These are phyloP conservation scores for Cenchrus americanus DNA, from an alignment of 176 grass and related monocot genomes.

Conservation along the genomic window DNA sequence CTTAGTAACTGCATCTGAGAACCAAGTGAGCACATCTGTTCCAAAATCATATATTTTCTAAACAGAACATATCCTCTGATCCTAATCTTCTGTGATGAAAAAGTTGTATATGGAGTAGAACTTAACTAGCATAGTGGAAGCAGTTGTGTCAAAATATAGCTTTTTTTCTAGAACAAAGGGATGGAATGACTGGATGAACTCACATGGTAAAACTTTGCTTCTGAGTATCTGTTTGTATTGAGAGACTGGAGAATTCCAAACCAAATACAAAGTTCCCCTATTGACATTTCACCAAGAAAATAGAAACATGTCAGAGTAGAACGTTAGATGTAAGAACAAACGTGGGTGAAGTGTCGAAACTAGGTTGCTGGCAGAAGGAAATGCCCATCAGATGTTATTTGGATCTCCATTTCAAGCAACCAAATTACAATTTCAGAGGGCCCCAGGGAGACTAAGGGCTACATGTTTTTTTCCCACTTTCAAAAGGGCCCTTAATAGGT, in stretches of 20 bases:
- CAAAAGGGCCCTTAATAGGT: neutral
- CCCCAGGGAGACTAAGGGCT: neutral
- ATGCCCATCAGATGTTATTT: slow-evolving; percentile 1
- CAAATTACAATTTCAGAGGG: neutral
- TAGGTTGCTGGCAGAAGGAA: slow-evolving; percentile 26
- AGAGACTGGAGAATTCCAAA: slow-evolving; percentile 82
- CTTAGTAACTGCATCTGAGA: slow-evolving; percentile 32
- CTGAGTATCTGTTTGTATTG: slow-evolving; percentile 77
- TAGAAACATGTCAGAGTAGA: slow-evolving; percentile 43
- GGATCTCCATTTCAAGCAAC: slow-evolving; percentile 1
- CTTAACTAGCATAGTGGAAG: slow-evolving; percentile 49
- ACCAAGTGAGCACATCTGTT: neutral
- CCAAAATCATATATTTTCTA: slow-evolving; percentile 27
- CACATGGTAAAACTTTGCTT: slow-evolving; percentile 82
- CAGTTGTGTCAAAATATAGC: slow-evolving; percentile 43
- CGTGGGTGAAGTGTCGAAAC: neutral
- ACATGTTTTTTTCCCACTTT: neutral
- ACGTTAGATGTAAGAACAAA: slow-evolving; percentile 1
- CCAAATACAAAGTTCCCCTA: slow-evolving; percentile 88
- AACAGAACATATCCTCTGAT: slow-evolving; percentile 18
- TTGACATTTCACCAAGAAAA: slow-evolving; percentile 43
- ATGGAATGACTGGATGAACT: slow-evolving; percentile 42
- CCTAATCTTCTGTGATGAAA: slow-evolving; percentile 25
- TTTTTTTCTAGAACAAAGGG: slow-evolving; percentile 31
- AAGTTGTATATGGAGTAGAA: slow-evolving; percentile 35